Evolutionary conservation across 2,329 filamentous ascomycete species (phyloP).

Genomic region (Elsinoe australis): DNA sequence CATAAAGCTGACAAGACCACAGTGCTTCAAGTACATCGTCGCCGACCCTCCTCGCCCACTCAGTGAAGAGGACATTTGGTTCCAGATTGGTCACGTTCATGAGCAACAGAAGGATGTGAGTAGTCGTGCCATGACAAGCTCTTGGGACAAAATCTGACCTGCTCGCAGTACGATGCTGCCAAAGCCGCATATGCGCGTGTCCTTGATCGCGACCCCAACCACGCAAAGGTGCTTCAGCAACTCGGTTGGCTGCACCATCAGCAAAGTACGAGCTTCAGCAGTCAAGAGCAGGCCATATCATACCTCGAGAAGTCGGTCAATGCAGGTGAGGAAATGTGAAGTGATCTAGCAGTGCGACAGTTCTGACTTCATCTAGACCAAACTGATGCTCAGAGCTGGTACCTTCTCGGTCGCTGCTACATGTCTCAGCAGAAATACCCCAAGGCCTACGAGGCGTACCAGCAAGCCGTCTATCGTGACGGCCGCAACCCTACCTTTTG

Average conservation of each 20-base stretch:
- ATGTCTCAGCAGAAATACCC: slow-evolving; percentile 99
- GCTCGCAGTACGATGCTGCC: slow-evolving; percentile 72
- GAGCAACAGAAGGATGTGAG: slow-evolving; percentile 97
- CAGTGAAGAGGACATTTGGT: slow-evolving; percentile 98
- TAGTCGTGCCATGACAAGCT: slow-evolving; percentile 22
- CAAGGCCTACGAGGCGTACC: slow-evolving; percentile 96
- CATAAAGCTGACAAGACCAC: slow-evolving; percentile 22
- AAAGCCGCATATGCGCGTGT: slow-evolving; percentile 90
- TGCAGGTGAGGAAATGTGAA: slow-evolving; percentile 80
- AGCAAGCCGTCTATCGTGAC: slow-evolving; percentile 96
- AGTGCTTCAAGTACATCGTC: slow-evolving; percentile 99
- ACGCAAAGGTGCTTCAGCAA: slow-evolving; percentile 96
- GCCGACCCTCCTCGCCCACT: slow-evolving; percentile 82
- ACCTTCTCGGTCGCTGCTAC: slow-evolving; percentile 92
- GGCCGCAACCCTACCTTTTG: slow-evolving; percentile 97
- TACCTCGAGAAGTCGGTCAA: slow-evolving; percentile 94
- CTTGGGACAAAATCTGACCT: slow-evolving; percentile 25
- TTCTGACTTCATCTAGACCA: too few relatives aligned
- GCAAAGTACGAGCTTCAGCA: slow-evolving; percentile 82
- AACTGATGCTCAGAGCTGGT: slow-evolving; percentile 96
- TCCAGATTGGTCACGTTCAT: slow-evolving; percentile 97
- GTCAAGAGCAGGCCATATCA: slow-evolving; percentile 92
- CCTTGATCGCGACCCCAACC: slow-evolving; percentile 86
- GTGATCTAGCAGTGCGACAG: too few relatives aligned
- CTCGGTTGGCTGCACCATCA: slow-evolving; percentile 97